Percentiles rank a stretch among this genome's conserved stretches.
Conservation (phyloP, 2,329 filamentous ascomycete genomes). For the Cladophialophora carrionii region DNA sequence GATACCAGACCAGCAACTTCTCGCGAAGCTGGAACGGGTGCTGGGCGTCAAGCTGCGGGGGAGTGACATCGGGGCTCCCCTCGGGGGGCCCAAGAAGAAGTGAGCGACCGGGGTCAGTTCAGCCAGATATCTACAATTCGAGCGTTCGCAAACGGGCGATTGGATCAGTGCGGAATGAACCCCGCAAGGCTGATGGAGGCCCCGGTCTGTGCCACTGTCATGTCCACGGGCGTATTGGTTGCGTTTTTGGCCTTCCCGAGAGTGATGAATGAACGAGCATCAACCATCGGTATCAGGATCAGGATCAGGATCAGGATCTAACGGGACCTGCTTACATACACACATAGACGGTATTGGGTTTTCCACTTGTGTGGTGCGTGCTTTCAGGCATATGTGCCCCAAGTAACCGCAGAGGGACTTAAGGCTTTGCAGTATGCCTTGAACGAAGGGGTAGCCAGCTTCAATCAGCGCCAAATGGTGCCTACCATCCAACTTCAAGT, state of each 20-base stretch:
- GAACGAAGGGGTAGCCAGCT: too few relatives aligned
- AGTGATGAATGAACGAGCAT: background rate
- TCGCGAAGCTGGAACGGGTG: slow-evolving; percentile 75
- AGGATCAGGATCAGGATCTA: background rate
- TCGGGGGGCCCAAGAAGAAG: slow-evolving; percentile 66
- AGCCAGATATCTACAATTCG: background rate
- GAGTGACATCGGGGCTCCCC: slow-evolving; percentile 77
- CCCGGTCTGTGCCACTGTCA: background rate
- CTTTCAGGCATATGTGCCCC: background rate
- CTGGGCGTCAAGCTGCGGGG: slow-evolving; percentile 89
- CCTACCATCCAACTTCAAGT: background rate
- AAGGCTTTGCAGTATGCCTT: background rate
- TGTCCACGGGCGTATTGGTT: background rate
- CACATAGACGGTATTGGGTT: background rate
- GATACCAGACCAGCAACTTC: slow-evolving; percentile 79
- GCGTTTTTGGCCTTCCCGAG: background rate
- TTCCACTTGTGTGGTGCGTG: background rate
- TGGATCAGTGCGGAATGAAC: background rate
- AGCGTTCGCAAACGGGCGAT: background rate
- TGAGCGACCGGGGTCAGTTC: background rate
- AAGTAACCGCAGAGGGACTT: background rate
- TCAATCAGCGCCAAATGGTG: background rate
- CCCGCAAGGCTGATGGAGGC: background rate
- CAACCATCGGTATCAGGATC: background rate
- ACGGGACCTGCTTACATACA: background rate